Evolutionary conservation across 805 yeast species (phyloP), one percentile per base, ranked within the genome.

Genomic region (Debaryomyces tyrocola): DNA sequence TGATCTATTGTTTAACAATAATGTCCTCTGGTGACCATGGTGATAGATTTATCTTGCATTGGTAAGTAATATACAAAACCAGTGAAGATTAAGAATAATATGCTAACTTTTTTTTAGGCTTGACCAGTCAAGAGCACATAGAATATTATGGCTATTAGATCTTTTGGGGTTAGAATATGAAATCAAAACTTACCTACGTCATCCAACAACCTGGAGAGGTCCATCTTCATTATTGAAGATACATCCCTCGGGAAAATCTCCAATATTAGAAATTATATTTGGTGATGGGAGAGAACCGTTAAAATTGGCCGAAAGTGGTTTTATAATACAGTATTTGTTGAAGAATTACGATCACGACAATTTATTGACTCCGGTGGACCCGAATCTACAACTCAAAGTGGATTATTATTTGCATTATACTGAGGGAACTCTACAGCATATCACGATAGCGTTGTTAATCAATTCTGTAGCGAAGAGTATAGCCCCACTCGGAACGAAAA

Each of bases 141-240:
- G 90, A 45, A 71, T 84, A 8, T 57, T 80, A 27, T 85, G 89
- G 87, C 64, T 82, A 40, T 65, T 86, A n/a, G 88, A 84, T 49
- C 78, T 82, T 42, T 65, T 86, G 11, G 70, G 70, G 10, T 57
- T 84, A 6, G 78, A 78, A 20, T 85, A 82, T 56, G 79, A 77
- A 11, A 63, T 83, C 15, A 75, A 79, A 51, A 57, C 75, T 2
- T 83, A 80, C 60, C 63, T 75, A 46, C 73, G 90, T 41, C 69
- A 78, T 50, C 67, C 71, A 2, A 63, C 67, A 7, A 68, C 72
- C 15, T 71, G 72, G 63, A 64, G 79, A 36, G 72, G 69, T 1
- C 81, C 80, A 6, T 66, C 67, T 2, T 81, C 69, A 33, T 61
- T 84, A 34, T 70, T 70, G 48, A 67, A 76, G 34, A 65, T 83